Evolutionary conservation across 768 basidiomycete species (phyloP).

Genomic region (Coprinopsis cinerea): DNA sequence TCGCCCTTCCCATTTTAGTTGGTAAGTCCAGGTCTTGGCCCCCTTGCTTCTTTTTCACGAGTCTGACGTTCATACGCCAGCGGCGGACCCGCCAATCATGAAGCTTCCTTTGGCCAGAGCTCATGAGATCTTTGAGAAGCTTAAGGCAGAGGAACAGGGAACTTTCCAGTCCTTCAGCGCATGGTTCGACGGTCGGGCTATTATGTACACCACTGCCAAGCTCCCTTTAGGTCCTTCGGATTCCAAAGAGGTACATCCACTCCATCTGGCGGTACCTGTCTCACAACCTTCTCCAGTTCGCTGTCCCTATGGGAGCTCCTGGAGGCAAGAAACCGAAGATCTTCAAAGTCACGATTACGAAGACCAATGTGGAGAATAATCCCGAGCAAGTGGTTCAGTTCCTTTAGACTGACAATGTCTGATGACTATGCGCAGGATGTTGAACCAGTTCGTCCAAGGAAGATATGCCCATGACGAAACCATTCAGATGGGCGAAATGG

Average conservation of each 20-base stretch:
- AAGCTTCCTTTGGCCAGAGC: constrained; percentile 45
- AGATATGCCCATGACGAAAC: constrained; percentile 58
- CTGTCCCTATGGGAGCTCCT: constrained; percentile 31
- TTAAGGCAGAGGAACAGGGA: constrained; percentile 50
- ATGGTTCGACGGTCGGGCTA: constrained; percentile 78
- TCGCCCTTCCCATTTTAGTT: constrained; percentile 16
- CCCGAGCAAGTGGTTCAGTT: constrained; percentile 21
- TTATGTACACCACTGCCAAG: constrained; percentile 52
- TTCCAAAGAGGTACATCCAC: constrained; percentile 40
- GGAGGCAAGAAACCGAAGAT: constrained; percentile 48
- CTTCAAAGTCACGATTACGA: constrained; percentile 59
- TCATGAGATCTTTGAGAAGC: constrained; percentile 30
- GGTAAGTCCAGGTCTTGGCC: constrained; percentile 16
- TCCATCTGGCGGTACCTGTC: background rate
- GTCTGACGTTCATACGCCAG: constrained; percentile 10
- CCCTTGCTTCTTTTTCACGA: background rate
- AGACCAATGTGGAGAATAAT: constrained; percentile 39
- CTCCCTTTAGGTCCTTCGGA: constrained; percentile 51
- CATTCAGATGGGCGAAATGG: constrained; percentile 58
- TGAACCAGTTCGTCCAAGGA: constrained; percentile 56
- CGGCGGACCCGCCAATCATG: constrained; percentile 13
- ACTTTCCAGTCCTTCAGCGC: constrained; percentile 63
- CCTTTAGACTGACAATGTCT: background rate
- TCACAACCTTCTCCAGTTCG: constrained; percentile 40
- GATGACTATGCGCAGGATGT: constrained; percentile 34